Evolutionary conservation across 2,329 filamentous ascomycete genomes (phyloP), one percentile per base, ranked within the genome.

Genomic region (Xylaria digitata): DNA sequence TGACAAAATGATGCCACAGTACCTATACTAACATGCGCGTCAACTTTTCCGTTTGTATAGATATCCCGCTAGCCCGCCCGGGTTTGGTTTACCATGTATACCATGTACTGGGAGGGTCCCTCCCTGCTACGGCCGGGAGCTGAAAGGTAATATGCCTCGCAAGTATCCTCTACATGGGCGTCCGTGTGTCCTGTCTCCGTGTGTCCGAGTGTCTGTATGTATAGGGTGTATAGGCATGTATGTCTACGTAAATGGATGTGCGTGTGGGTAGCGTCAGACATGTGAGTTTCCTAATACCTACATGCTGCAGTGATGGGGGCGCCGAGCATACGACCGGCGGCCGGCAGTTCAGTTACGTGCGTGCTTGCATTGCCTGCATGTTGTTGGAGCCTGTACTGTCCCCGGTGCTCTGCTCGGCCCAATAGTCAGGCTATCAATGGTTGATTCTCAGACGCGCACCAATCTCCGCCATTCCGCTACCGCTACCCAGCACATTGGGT

Each of bases 301-400:
- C 61, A 57, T 64, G 46, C 57, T 65, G 65, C 58, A 61, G 48
- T 50, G 53, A 61, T 49, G 66, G 66, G 62, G 58, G 48, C 66
- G 57, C 63, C 66, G 58, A 66, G 66, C 43, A 65, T 68, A 68
- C 59, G 49, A 52, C 66, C 66, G 58, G 55, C 66, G 62, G 65
- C 63, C 58, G 63, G 62, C 63, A 67, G 65, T 67, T 67, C 49
- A 53, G 58, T 59, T 63, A 34, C 58, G 42, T 63, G 43, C 58
- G 42, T 48, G 54, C 53, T 62, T 21, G 52, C 30, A 49, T 55
- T 55, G 62, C 66, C 50, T 63, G 58, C 62, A 55, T 62, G 40
- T 42, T 48, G 42, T 54, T 62, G 59, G 64, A 37, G 54, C 30
- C 50, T 40, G 53, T 58, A n/a, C 48, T 53, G 30, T 26, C 42